Base-by-base conservation (phyloP, 139 green algal genomes). In the Micractinium conductrix region DNA sequence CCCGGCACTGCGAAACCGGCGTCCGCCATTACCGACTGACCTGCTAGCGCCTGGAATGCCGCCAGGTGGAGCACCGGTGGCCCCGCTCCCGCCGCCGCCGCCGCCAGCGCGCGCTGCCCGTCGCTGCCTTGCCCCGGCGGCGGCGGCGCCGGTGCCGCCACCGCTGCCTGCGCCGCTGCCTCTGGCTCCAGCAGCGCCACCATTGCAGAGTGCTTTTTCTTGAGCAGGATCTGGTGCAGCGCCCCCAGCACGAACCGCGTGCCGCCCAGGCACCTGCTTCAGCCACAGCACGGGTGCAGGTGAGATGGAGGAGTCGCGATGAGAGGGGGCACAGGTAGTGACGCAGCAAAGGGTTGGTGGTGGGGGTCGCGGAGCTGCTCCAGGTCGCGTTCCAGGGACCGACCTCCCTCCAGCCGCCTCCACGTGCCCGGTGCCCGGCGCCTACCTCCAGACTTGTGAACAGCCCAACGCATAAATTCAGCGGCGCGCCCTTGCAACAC, bases 201-300 rank as follows among this genome's bases (percentile, higher is more conserved):
- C 0, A 58, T 42, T 0, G 62, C 60, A 9, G 35, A 4, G 33
- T 85, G 86, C 26, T 30, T 74, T 26, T 67, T 72, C 53, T 87
- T 48, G 19, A 70, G 60, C 58, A 96, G 24, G 60, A 96, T 90
- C 82, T 96, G 86, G 44, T 86, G 72, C n/a, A 96, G 37, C 2
- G 87, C 93, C 0, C 93, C 94, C 21, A 93, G 16, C 9, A 91
- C 92, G 88, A 97, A 97, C 4, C 94, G 88, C 2, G 84, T 69
- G 37, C 91, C 87, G 2, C 94, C 94, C 89, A 97, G 88, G 91
- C 91, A 97, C 82, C 90, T 94, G 81, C 53, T 37, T 1, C n/a
- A 33, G n/a, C 6, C 45, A 9, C 22, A 19, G 67, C 28, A 70
- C 22, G 69, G 74, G 58, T 3, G 28, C 17, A 33, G 33, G 21